Base-by-base conservation (phyloP, 2,329 filamentous ascomycete genomes). In the Phyllosticta citribraziliensis region DNA sequence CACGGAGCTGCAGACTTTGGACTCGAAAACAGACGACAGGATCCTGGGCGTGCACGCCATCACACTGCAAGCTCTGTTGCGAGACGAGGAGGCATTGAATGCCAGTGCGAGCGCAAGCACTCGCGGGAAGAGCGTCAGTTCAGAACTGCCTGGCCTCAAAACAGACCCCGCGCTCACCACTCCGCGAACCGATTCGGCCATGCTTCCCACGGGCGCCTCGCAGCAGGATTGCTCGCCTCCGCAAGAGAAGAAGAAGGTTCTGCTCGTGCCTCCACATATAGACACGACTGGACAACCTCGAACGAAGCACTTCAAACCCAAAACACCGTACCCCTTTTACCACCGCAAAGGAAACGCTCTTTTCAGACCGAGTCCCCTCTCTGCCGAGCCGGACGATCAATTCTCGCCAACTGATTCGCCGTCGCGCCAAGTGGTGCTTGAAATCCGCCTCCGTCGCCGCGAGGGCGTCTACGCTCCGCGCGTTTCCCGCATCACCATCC, bases 21-120 rank as follows among this genome's bases (percentile, higher is more conserved):
- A 55, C 25, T 51, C 52, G 12, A 57, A 57, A 20, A 62, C 56
- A 22, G 55, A 58, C 22, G 57, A 62, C 50, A 55, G 56, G 4
- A 63, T 63, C 20, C 55, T 64, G 3, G 57, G 56, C 6, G 61
- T 57, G 25, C 63, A 64, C 35, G 61, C 63, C 14, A 63, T 64
- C n/a, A 64, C 63, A 33, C 24, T 64, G 35, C 61, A 61, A 22
- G 63, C 63, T 6, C 33, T 64, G 19, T 19, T 62, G 22, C 54
- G 59, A 9, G 55, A 63, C n/a, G 57, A 61, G 33, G 58, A 58
- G 27, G 57, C 47, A 5, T 30, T 59, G 30, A 35, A 62, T 20
- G 53, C 19, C 35, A 62, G 47, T 52, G 60, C 55, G 4, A 57
- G 56, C 19, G 40, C 40, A n/a, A 52, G 33, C 6, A 50, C 55